Base-by-base conservation (phyloP, 108 stramenopile species). In the Fragilaria crotonensis region DNA sequence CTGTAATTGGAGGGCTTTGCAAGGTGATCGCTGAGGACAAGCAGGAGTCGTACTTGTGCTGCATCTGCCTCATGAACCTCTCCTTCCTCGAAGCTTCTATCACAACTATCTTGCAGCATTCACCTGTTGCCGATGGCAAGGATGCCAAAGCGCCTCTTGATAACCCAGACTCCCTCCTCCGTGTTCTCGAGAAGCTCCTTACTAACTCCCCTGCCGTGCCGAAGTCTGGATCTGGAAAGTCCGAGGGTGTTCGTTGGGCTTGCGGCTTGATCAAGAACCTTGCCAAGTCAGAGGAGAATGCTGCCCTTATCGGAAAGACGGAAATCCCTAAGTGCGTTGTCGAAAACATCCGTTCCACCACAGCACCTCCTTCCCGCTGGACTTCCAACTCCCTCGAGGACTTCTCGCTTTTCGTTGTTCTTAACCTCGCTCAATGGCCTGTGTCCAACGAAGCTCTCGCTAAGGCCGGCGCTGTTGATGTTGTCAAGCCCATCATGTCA, bases 221-320 rank as follows among this genome's bases (percentile, higher is more conserved):
- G 48, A 94, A 94, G 81, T 77, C 84, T 30, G 86, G 92, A 48
- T 86, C 82, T 47, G 92, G 92, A 48, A 90, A 94, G 76, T 85
- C 84, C 7, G 93, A 94, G 69, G 93, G 87, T 18, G 89, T 90
- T 17, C 87, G 93, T 60, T 94, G 93, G 93, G 87, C 57, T 27
- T 94, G 93, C 55, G 93, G 93, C 68, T 80, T 94, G 57, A 89
- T 94, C 67, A 94, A 90, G 81, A 94, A 94, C 58, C 76, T 94
- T 41, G 89, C 89, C 61, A 89, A 88, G 66, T 73, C 70, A 9
- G 89, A 90, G 65, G 89, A 90, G 60, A 89, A 87, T 50, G 89
- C 89, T n/a, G 77, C 81, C 20, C 70, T 90, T 27, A 81, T 94
- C 66, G 87, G 85, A 71, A 64, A 83, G 68, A 94, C 93, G 25